A percentile compares a stretch with the other conserved stretches of the same genome.
Conservation (phyloP, 1,284 basidiomycete genomes). For the Ceratobasidium sp. region DNA sequence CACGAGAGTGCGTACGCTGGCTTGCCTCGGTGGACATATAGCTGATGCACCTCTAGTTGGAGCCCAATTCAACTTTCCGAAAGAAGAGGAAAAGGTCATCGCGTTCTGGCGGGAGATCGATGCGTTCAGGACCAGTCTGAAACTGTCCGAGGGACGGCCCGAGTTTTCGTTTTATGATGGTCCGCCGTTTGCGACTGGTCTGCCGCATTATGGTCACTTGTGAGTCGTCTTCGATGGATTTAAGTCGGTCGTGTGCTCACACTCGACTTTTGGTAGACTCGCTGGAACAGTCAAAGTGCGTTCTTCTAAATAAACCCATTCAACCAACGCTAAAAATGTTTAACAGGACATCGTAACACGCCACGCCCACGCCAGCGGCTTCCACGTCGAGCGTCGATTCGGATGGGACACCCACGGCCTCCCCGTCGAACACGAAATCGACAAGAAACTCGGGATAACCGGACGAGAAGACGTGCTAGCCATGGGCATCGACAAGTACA, state of each 20-base stretch:
- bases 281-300: conserved; percentile 95
- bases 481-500: conserved; percentile 98
- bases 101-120: conserved; percentile 96
- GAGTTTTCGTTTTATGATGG: conserved; percentile 98
- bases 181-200: conserved; percentile 96
- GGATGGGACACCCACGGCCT: conserved; percentile 99
- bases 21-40: conserved; percentile 40
- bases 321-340: neutral
- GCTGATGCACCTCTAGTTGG: conserved; percentile 65
- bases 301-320: conserved; percentile 29
- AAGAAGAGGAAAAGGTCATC: conserved; percentile 93
- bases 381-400: conserved; percentile 94
- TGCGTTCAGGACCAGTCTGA: conserved; percentile 95
- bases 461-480: conserved; percentile 93
- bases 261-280: conserved; percentile 57
- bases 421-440: conserved; percentile 99
- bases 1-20: conserved; percentile 74
- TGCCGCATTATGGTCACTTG: conserved; percentile 96
- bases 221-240: conserved; percentile 49
- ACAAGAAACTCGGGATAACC: conserved; percentile 94
- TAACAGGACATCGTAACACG: conserved; percentile 93
- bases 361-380: conserved; percentile 93
- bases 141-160: conserved; percentile 90
- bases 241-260: conserved; percentile 46
- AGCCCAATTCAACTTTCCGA: conserved; percentile 86